Percentiles rank a stretch among this genome's conserved stretches.
phyloP scores from a whole-genome alignment of 2,329 filamentous ascomycete species.

The Rhinocladiella similis region DNA sequence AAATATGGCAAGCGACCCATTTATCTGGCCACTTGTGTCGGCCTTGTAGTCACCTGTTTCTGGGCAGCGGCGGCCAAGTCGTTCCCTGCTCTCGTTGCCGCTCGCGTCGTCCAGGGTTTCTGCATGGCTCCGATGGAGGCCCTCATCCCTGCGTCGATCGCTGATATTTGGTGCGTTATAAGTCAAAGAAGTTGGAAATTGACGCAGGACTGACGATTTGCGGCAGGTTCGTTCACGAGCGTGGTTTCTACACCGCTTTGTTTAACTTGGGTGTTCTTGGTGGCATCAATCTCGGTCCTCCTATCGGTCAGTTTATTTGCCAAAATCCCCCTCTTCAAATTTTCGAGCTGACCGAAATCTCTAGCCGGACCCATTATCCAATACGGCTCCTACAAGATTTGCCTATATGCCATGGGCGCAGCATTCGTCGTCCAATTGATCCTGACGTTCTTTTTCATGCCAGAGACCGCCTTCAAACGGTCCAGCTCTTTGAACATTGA shows the following conservation, averaged over 20 bases:
- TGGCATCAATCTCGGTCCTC: conserved; percentile 43
- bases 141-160: conserved; percentile 42
- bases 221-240: conserved; percentile 42
- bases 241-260: conserved; percentile 42
- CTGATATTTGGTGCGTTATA: conserved; percentile 37
- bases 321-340: neutral
- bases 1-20: conserved; percentile 25
- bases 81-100: conserved; percentile 19
- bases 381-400: conserved; percentile 36
- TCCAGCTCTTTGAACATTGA: conserved; percentile 39
- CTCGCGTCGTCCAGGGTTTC: conserved; percentile 22
- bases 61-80: conserved; percentile 13
- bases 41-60: conserved; percentile 16
- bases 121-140: conserved; percentile 43
- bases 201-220: neutral
- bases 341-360: neutral
- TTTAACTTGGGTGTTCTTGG: conserved; percentile 46
- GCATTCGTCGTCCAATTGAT: conserved; percentile 41
- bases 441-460: conserved; percentile 46
- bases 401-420: conserved; percentile 43
- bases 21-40: conserved; percentile 19
- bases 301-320: conserved; percentile 35
- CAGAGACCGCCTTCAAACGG: conserved; percentile 38
- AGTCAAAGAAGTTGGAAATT: too few relatives aligned
- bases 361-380: conserved; percentile 39